Base-by-base conservation (phyloP, 768 basidiomycete species). In the Mycena sanguinolenta region DNA sequence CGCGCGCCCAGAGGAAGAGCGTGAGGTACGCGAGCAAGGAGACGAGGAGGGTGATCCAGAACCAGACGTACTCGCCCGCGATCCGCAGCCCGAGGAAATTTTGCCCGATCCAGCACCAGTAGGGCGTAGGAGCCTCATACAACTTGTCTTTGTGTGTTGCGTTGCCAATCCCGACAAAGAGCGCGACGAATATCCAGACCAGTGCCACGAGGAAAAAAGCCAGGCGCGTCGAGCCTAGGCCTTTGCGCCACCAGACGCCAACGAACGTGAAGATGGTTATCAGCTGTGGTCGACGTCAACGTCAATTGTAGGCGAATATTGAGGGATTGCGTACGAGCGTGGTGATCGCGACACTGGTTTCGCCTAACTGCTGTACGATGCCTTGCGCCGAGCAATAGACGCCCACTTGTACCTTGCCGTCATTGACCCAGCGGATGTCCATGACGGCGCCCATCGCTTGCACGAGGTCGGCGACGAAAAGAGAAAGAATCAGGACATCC, bases 91-190 rank as follows among this genome's bases (percentile, higher is more conserved):
- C 68, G 2, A 74, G 30, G 72, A 77, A 82, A 13, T 75, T 44
- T 7, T 75, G 52, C 39, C 80, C 77, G 62, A 87, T 81, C 84
- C 84, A 85, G 71, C 85, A 87, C 85, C 85, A 84, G 65, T 81
- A 82, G 76, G 84, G 83, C 17, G 83, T 82, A 2, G 84, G 84
- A 2, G 76, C 59, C 58, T 80, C 68, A 65, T 76, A 83, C 9
- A 71, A 36, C 32, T 74, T 63, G 16, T 58, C 46, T 4, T 54
- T 38, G 69, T 81, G 70, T 2, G 71, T 65, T 0, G 65, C 75
- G 67, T 79, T 79, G 17, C 79, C 79, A 36, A 83, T 70, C 9
- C 71, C 66, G 36, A 80, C 76, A 72, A 83, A 76, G 46, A 84
- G 69, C 39, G 77, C 58, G n/a, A 84, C 74, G 73, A 80, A 82